Conservation (phyloP, 2,329 filamentous ascomycete species). For the Fusarium sp. region DNA sequence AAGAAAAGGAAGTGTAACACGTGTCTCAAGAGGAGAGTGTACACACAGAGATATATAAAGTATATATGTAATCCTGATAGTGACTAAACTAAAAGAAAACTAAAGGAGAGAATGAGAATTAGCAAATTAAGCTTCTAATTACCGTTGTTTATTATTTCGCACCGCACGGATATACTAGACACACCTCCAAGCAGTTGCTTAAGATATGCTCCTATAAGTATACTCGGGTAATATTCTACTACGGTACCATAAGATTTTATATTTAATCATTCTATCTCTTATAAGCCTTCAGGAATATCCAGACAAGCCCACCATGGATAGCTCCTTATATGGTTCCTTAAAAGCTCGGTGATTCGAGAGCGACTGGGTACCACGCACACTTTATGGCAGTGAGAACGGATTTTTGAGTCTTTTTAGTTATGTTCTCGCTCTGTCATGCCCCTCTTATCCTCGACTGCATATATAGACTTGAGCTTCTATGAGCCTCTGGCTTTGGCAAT, state of each 20-base stretch:
- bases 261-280: too few species aligned
- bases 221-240: not conserved
- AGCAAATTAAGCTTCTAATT: not conserved
- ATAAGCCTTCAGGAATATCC: not conserved
- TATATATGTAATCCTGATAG: not conserved
- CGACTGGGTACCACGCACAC: too few species aligned
- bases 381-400: too few species aligned
- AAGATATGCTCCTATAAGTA: not conserved
- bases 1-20: not conserved
- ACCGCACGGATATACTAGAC: not conserved
- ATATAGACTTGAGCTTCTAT: not conserved
- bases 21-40: too few species aligned
- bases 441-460: not conserved
- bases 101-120: not conserved
- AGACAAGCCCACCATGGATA: not conserved
- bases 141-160: not conserved
- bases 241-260: not conserved
- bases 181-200: not conserved
- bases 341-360: too few species aligned
- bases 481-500: not conserved
- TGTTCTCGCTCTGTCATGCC: not conserved
- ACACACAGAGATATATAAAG: not conserved
- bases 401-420: not conserved
- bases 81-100: not conserved
- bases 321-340: not conserved